Evolutionary conservation across 2,329 filamentous ascomycete genomes (phyloP), one percentile per base, ranked within the genome.

Genomic region (Epichloe typhina): DNA sequence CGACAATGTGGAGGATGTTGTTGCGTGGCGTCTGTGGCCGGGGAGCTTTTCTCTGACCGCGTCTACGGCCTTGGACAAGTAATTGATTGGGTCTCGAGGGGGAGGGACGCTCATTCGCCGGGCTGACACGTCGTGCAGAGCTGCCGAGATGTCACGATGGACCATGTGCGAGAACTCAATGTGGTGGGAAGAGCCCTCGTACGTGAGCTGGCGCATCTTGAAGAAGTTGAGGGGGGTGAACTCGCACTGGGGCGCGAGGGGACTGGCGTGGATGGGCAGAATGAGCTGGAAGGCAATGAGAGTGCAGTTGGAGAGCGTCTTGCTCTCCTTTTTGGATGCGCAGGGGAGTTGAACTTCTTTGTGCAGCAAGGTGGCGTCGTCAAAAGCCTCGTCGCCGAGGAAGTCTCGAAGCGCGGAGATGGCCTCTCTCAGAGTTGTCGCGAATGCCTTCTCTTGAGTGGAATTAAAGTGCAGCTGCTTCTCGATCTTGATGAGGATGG

Each of bases 151-250:
- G 73, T 86, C 82, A 53, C 77, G 73, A 58, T 82, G 76, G 2
- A 83, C 72, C 35, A 73, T 73, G 51, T 77, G 74, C 1, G 75
- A 72, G 57, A 87, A 86, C 2, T 72, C 73, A 4, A 77, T 71
- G 43, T 80, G 73, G 55, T 80, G 76, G 0, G 53, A 43, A 3
- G 56, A 57, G n/a, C 53, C 54, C 36, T 73, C 69, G 57, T 81
- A 76, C 0, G 79, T 73, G 54, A 83, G 75, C 62, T 87, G 84
- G 52, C 82, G 80, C 7, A 76, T 70, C 56, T 78, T 80, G 68
- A 86, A 86, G 56, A 86, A 80, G 43, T 68, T 75, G 33, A 86
- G 66, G 0, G 83, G 83, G 81, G 76, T 71, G 55, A 84, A 83
- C 50, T 74, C 71, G 58, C 78, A 76, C 31, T 72, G 72, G 1